These are phyloP conservation scores for Noccaea caerulescens DNA, from an alignment of 345 rosid genomes.

Conservation along the genomic window DNA sequence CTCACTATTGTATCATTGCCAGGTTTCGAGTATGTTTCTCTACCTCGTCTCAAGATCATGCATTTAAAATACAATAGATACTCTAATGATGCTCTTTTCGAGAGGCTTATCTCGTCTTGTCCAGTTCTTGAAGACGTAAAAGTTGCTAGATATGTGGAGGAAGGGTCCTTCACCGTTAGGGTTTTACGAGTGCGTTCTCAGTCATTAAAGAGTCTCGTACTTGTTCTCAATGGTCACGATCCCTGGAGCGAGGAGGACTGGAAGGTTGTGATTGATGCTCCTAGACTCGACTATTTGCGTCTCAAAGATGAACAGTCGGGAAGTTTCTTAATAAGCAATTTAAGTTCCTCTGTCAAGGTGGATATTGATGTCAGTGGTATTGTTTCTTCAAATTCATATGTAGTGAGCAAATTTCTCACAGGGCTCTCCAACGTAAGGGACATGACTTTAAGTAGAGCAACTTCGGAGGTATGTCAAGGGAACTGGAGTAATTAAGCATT, in stretches of 20 bases:
- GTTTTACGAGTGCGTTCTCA: constrained; percentile 15
- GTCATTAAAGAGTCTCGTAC: background rate
- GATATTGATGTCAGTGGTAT: background rate
- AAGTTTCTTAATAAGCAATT: background rate
- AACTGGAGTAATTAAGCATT: no score
- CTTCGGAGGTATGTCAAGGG: background rate
- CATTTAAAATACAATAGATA: background rate
- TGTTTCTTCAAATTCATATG: background rate
- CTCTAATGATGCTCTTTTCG: background rate
- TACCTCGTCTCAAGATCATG: constrained; percentile 24
- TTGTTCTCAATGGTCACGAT: background rate
- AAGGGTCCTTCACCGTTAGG: background rate
- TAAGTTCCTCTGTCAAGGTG: background rate
- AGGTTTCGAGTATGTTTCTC: background rate
- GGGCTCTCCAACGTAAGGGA: background rate
- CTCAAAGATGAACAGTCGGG: background rate
- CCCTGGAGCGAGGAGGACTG: background rate
- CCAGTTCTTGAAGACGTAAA: constrained; percentile 27
- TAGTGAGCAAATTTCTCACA: background rate
- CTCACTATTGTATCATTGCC: background rate
- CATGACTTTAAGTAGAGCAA: background rate
- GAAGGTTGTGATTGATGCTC: constrained; percentile 4
- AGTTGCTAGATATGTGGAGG: background rate
- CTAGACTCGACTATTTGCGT: background rate
- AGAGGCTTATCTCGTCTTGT: constrained; percentile 18